phyloP scores from a whole-genome alignment of 257 asterid genomes.

The Haberlea rhodopensis region DNA sequence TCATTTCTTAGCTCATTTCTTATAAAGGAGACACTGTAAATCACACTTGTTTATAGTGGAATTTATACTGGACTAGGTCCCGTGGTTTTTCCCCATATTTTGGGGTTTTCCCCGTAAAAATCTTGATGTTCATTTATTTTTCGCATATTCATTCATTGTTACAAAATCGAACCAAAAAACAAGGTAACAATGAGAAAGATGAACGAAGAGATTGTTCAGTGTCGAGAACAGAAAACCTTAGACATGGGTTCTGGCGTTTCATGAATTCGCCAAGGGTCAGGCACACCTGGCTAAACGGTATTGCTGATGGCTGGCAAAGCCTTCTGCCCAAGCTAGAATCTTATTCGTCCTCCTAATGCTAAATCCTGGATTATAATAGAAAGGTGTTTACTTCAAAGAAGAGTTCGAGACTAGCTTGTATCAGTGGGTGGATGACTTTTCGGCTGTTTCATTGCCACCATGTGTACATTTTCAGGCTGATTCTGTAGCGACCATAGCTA shows the following conservation, averaged over 20 bases:
- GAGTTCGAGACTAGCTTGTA: background rate
- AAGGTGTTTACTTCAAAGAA: background rate
- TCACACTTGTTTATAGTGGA: too few species aligned
- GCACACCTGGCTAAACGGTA: slow-evolving; percentile 63
- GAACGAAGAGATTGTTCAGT: slow-evolving; percentile 79
- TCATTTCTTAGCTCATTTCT: too few species aligned
- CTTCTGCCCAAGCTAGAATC: slow-evolving; percentile 95
- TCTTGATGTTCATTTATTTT: too few species aligned
- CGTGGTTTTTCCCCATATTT: too few species aligned
- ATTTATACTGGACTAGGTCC: too few species aligned
- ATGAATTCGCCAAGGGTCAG: slow-evolving; percentile 92
- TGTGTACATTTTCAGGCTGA: slow-evolving; percentile 10
- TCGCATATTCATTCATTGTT: too few species aligned
- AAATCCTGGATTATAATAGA: background rate
- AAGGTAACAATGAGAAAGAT: too few species aligned
- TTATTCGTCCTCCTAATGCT: slow-evolving; percentile 37
- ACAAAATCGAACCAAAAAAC: too few species aligned
- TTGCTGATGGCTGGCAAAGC: slow-evolving; percentile 91
- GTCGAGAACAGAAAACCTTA: slow-evolving; percentile 84
- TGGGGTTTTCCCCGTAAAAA: too few species aligned
- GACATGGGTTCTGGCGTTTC: slow-evolving; percentile 94
- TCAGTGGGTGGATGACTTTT: slow-evolving; percentile 1
- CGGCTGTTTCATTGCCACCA: slow-evolving; percentile 21
- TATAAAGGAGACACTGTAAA: too few species aligned
- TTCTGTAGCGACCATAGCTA: slow-evolving; percentile 10